Conservation (phyloP, 2,329 filamentous ascomycete genomes). For the Hypomyces rosellus region DNA sequence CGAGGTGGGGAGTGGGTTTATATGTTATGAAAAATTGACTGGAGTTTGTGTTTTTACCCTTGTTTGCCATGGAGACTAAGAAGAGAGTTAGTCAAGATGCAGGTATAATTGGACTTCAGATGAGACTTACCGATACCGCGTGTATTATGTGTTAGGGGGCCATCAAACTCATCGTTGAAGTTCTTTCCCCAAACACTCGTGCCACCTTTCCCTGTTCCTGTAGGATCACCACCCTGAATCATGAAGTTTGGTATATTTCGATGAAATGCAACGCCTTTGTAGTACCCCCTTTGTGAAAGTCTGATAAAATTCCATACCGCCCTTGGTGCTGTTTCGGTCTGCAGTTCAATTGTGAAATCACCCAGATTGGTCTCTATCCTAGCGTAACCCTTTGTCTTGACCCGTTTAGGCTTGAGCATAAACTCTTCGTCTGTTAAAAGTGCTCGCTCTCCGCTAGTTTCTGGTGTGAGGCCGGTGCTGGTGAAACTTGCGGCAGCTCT, state of each 20-base stretch:
- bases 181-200: slow-evolving; percentile 89
- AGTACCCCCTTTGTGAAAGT: slow-evolving; percentile 84
- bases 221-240: slow-evolving; percentile 95
- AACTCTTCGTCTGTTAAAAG: slow-evolving; percentile 90
- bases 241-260: slow-evolving; percentile 95
- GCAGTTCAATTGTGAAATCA: slow-evolving; percentile 79
- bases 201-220: slow-evolving; percentile 86
- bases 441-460: slow-evolving; percentile 82
- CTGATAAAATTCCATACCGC: slow-evolving; percentile 97
- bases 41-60: slow-evolving; percentile 95
- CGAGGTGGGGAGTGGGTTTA: slow-evolving; percentile 74
- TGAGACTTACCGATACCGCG: slow-evolving; percentile 54
- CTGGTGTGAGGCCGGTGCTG: slow-evolving; percentile 85
- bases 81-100: slow-evolving; percentile 7
- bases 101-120: too few relatives aligned
- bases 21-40: slow-evolving; percentile 95
- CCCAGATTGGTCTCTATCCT: slow-evolving; percentile 83
- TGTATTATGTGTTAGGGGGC: slow-evolving; percentile 74
- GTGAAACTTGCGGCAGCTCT: slow-evolving; percentile 91
- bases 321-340: slow-evolving; percentile 83
- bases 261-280: slow-evolving; percentile 78
- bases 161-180: slow-evolving; percentile 90
- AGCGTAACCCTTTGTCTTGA: slow-evolving; percentile 87
- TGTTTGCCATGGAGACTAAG: slow-evolving; percentile 82
- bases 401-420: slow-evolving; percentile 83